Conservation (phyloP, 2,329 filamentous ascomycete genomes). For the Fusarium fracticaudum region DNA sequence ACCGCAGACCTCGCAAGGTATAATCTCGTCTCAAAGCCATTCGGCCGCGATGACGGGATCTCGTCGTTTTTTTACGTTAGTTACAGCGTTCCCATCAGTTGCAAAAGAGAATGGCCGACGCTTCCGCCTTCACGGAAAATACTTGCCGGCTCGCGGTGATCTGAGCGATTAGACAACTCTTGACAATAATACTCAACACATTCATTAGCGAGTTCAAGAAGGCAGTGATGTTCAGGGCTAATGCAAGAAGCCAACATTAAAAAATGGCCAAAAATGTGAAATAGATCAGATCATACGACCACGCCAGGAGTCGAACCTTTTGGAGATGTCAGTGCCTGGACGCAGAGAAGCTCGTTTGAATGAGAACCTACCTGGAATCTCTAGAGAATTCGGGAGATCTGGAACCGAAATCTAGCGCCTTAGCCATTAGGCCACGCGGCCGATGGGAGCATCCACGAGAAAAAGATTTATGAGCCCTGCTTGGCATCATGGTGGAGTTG, state of each 20-base stretch:
- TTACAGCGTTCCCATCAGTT: neutral
- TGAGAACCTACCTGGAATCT: conserved; percentile 35
- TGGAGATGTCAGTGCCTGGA: neutral
- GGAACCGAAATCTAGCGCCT: conserved; percentile 39
- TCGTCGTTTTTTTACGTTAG: neutral
- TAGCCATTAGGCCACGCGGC: conserved; percentile 40
- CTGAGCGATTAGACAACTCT: neutral
- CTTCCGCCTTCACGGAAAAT: neutral
- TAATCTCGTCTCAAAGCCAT: neutral
- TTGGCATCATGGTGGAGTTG: conserved; percentile 5
- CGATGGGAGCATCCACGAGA: neutral
- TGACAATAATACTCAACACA: neutral
- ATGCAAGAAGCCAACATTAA: neutral
- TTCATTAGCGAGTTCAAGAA: neutral
- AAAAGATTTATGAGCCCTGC: conserved; percentile 1
- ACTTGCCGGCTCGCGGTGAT: neutral
- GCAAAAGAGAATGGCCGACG: neutral
- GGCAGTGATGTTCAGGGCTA: neutral
- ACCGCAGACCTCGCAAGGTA: neutral
- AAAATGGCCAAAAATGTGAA: neutral
- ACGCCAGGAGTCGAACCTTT: conserved; percentile 41
- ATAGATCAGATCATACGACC: conserved; percentile 28
- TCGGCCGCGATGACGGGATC: neutral
- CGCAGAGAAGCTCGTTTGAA: neutral
- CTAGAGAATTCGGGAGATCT: conserved; percentile 24